A percentile compares a stretch with the other conserved stretches of the same genome.
phyloP scores from a whole-genome alignment of 1,139 yeast species.

The Keqinozyma sinolaborantium region DNA sequence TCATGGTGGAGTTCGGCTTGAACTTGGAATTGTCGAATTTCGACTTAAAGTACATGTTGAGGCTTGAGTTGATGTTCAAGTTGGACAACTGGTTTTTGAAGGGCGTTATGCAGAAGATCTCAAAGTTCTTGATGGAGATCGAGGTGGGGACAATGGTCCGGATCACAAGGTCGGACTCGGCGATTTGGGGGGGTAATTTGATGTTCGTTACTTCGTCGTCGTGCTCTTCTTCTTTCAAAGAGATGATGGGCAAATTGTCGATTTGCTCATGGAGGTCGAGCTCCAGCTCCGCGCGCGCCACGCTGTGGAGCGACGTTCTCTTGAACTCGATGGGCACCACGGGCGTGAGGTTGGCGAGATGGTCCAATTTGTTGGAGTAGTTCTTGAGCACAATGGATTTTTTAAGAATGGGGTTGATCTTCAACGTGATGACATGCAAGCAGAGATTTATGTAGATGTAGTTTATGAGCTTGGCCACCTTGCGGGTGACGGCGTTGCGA shows the following conservation, averaged over 20 bases:
- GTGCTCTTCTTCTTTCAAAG: constrained; percentile 5
- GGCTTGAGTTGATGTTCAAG: constrained; percentile 3
- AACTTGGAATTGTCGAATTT: constrained; percentile 9
- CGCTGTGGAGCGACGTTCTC: constrained; percentile 7
- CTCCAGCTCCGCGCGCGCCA: constrained; percentile 1
- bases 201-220: constrained; percentile 5
- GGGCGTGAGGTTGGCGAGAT: constrained; percentile 23
- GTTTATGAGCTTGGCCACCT: constrained; percentile 17
- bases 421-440: constrained; percentile 37
- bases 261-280: constrained; percentile 1
- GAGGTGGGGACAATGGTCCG: constrained; percentile 14
- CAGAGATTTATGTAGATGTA: constrained; percentile 38
- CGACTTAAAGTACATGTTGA: constrained; percentile 1
- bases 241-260: constrained; percentile 6
- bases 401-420: constrained; percentile 28
- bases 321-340: constrained; percentile 19
- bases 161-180: constrained; percentile 9
- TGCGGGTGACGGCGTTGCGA: background rate
- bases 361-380: constrained; percentile 26
- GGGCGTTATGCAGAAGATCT: constrained; percentile 45
- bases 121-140: constrained; percentile 54
- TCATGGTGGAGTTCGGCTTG: constrained; percentile 13
- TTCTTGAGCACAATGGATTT: constrained; percentile 25
- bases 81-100: constrained; percentile 18
- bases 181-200: constrained; percentile 11